Evolutionary conservation across 345 rosid genomes (phyloP), one percentile per base, ranked within the genome.

Genomic region (Trapa incisa): DNA sequence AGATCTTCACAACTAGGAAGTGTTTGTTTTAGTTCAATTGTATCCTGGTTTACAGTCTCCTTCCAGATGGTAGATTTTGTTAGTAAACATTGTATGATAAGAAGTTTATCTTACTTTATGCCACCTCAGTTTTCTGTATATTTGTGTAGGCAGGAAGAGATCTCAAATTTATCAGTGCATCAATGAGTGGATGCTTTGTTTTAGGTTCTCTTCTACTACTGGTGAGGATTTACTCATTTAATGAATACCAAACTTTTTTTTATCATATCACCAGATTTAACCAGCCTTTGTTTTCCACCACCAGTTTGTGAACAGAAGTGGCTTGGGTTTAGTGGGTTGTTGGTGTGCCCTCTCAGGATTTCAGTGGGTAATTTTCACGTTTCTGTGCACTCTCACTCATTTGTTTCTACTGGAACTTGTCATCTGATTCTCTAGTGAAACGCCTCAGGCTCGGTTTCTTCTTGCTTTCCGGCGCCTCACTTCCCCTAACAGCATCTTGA

Each of bases 281-380:
- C 47, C 16, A 47, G 11, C 64, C 47, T 37, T 42, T 8, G 47
- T 37, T 53, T 68, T 41, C 71, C 50, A 29, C 35, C 70, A 37
- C 37, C 83, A 87, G 97, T 64, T 86, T 64, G 78, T 79, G 71
- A 80, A 77, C 73, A 79, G 77, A 37, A 79, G 73, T 76, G 92
- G 90, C 61, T 85, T 75, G 38, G 92, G 97, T 45, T 77, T 88
- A 78, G 71, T 78, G 47, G 90, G 89, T 72, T 86, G 87, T 77
- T 87, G 95, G 97, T 86, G 52, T 22, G 74, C 81, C 8, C 86
- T 88, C 36, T 77, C 83, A 16, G 92, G 86, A 68, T 90, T 90
- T 72, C 95, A 83, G 72, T 87, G 87, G 97, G 97, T 88, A 87
- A 78, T 38, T 79, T 38, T 36, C 4, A 17, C 22, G 61, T 15